Evolutionary conservation across 805 yeast species (phyloP).

Genomic region (Saccharomycodes ludwigii): DNA sequence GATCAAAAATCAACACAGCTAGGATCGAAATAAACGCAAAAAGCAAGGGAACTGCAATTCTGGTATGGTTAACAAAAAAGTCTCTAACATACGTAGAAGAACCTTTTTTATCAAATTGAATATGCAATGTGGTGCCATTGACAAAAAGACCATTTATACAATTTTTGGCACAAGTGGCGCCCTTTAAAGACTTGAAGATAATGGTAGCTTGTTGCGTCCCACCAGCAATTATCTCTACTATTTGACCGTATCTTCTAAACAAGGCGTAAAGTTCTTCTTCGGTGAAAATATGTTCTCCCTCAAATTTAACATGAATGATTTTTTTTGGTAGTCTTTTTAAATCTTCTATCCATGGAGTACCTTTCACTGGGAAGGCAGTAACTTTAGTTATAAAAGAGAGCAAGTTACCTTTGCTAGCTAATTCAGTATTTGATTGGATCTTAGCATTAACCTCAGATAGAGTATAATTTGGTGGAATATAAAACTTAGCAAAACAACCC

Average conservation of each 20-base stretch:
- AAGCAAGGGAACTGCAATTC: constrained; percentile 69
- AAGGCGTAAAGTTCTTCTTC: constrained; percentile 67
- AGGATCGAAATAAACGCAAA: constrained; percentile 68
- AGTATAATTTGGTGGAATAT: constrained; percentile 39
- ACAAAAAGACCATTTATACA: constrained; percentile 74
- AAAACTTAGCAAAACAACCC: constrained; percentile 80
- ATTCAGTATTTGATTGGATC: constrained; percentile 34
- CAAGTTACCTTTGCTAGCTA: constrained; percentile 26
- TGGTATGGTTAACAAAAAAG: constrained; percentile 60
- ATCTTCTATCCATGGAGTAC: constrained; percentile 95
- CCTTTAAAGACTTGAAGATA: constrained; percentile 40
- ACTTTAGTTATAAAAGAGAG: constrained; percentile 36
- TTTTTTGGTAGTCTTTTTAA: constrained; percentile 63
- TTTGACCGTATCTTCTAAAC: constrained; percentile 79
- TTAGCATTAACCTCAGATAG: constrained; percentile 40
- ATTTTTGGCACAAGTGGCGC: constrained; percentile 79
- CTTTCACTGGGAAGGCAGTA: constrained; percentile 63
- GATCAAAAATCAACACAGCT: constrained; percentile 85
- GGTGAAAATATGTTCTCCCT: constrained; percentile 65
- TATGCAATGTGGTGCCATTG: constrained; percentile 55
- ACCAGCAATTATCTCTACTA: constrained; percentile 59
- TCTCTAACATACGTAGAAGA: constrained; percentile 41
- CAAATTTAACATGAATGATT: constrained; percentile 52
- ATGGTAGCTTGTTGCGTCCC: constrained; percentile 36
- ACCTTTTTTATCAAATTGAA: constrained; percentile 53